phyloP scores from a whole-genome alignment of 2,329 filamentous ascomycete genomes.

The Fusarium transvaalense region DNA sequence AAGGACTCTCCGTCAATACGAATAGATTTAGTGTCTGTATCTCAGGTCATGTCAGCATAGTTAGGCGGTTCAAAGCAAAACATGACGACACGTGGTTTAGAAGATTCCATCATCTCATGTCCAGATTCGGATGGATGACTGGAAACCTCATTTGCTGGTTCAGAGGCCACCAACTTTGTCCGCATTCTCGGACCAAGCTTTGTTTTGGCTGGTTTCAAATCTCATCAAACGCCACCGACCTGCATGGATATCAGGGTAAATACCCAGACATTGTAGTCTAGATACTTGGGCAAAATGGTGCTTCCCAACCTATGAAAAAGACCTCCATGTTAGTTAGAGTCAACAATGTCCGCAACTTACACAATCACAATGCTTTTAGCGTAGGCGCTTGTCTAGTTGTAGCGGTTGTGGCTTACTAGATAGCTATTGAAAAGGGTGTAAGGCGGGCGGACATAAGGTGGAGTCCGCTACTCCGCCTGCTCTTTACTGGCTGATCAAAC shows the following conservation, averaged over 20 bases:
- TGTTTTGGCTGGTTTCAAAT: constrained; percentile 10
- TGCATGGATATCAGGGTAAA: constrained; percentile 18
- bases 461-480: constrained; percentile 42
- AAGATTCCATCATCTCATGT: constrained; percentile 12
- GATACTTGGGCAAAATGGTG: neutral
- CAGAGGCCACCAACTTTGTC: constrained; percentile 14
- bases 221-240: constrained; percentile 11
- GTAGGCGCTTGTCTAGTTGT: constrained; percentile 37
- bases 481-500: constrained; percentile 14
- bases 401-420: constrained; percentile 46
- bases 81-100: constrained; percentile 13
- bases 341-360: constrained; percentile 24
- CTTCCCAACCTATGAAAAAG: neutral
- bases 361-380: constrained; percentile 25
- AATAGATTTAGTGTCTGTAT: constrained; percentile 1
- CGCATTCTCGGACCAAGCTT: constrained; percentile 31
- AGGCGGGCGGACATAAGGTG: constrained; percentile 42
- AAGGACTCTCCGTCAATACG: constrained; percentile 6
- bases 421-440: constrained; percentile 24
- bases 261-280: neutral
- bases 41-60: neutral
- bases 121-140: neutral
- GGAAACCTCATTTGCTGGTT: neutral
- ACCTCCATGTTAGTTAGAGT: neutral
- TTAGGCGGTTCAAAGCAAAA: neutral